These are phyloP conservation scores for Gamarada debralockiae DNA, from an alignment of 495 filamentous ascomycete species.

Conservation along the genomic window DNA sequence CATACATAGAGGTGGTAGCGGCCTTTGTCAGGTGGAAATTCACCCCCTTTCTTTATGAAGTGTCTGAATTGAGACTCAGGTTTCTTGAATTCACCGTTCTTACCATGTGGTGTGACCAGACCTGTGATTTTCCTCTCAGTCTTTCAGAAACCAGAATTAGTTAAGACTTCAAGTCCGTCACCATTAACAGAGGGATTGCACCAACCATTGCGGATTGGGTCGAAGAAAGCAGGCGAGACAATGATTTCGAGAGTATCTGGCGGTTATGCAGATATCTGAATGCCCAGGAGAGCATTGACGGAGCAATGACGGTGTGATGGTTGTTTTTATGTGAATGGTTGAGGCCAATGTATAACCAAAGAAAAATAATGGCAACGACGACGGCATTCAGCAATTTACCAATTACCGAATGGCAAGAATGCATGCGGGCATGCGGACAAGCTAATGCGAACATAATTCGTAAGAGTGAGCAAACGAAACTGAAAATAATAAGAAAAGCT, in stretches of 20 bases:
- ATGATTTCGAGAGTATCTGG: neutral
- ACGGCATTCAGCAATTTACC: too few species aligned
- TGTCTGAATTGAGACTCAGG: slow-evolving; percentile 66
- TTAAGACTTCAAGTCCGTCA: neutral
- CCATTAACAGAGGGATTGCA: neutral
- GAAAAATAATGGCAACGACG: too few species aligned
- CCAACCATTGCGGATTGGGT: slow-evolving; percentile 11
- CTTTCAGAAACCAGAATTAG: neutral
- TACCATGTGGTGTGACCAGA: slow-evolving; percentile 73
- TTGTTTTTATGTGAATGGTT: too few species aligned
- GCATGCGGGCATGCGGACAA: too few species aligned
- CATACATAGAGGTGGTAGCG: slow-evolving; percentile 79
- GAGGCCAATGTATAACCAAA: too few species aligned
- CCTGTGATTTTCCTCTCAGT: slow-evolving; percentile 60
- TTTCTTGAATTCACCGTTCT: slow-evolving; percentile 86
- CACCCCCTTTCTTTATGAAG: slow-evolving; percentile 56
- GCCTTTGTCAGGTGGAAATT: slow-evolving; percentile 69
- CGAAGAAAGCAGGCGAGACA: slow-evolving; percentile 1
- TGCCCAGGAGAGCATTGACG: too few species aligned
- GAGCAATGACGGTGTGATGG: too few species aligned
- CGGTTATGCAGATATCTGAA: too few species aligned
- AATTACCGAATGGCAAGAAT: too few species aligned
- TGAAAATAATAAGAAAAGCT: too few species aligned
- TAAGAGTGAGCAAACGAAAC: too few species aligned
- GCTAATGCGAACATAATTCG: too few species aligned